A percentile compares a stretch with the other conserved stretches of the same genome.
phyloP scores from a whole-genome alignment of 768 basidiomycete species.

The Phaeotremella fagi region DNA sequence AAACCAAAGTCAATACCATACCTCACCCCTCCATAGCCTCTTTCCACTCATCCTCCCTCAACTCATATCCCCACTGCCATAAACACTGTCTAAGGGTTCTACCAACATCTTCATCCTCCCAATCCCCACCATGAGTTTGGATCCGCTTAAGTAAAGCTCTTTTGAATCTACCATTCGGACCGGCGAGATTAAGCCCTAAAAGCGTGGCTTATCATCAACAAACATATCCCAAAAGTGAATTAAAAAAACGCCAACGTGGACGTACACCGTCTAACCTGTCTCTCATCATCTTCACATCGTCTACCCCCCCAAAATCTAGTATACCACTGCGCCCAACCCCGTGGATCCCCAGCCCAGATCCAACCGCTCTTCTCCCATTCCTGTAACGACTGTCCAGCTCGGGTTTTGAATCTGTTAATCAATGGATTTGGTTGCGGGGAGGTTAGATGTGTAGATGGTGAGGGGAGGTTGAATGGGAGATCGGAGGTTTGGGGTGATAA shows the following conservation, averaged over 20 bases:
- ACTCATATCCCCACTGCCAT: conserved; percentile 47
- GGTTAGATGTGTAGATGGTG: conserved; percentile 16
- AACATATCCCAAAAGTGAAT: background rate
- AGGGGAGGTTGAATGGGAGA: conserved; percentile 29
- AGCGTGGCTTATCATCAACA: too few relatives aligned
- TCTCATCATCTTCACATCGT: conserved; percentile 43
- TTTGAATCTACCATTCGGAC: conserved; percentile 44
- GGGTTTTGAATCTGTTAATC: conserved; percentile 35
- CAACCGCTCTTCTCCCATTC: conserved; percentile 49
- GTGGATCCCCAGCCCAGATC: conserved; percentile 46
- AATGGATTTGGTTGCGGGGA: conserved; percentile 23
- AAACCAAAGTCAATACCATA: too few relatives aligned
- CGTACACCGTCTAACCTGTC: conserved; percentile 46
- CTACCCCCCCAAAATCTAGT: conserved; percentile 42
- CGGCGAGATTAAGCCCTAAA: conserved; percentile 45
- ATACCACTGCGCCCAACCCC: conserved; percentile 49
- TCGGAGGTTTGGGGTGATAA: conserved; percentile 11
- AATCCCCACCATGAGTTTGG: conserved; percentile 24
- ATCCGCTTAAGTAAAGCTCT: conserved; percentile 43
- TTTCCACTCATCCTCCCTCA: conserved; percentile 34
- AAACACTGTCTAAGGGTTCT: conserved; percentile 42
- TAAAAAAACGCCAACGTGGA: background rate
- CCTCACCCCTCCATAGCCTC: conserved; percentile 26
- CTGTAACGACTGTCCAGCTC: conserved; percentile 41
- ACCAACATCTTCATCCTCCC: conserved; percentile 41